phyloP scores from a whole-genome alignment of 768 basidiomycete species.

The Agrocybe pediades region DNA sequence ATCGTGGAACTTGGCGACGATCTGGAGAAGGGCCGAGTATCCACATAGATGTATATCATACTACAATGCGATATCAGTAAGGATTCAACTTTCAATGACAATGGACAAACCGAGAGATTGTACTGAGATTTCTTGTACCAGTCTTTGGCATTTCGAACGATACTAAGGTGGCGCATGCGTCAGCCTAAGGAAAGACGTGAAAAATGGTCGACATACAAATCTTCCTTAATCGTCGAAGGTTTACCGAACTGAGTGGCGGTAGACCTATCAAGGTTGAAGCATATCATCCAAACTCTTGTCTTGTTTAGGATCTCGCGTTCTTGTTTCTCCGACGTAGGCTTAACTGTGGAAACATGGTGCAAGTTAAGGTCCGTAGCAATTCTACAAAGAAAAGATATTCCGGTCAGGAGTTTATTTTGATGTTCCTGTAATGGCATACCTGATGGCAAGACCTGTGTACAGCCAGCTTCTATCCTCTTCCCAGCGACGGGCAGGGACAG shows the following conservation, averaged over 20 bases:
- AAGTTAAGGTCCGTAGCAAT: constrained; percentile 91
- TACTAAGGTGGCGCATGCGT: constrained; percentile 31
- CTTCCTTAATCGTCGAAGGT: constrained; percentile 86
- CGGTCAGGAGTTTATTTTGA: background rate
- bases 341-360: constrained; percentile 62
- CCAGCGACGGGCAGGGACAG: constrained; percentile 80
- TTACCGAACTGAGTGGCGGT: constrained; percentile 90
- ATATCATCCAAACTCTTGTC: constrained; percentile 88
- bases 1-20: constrained; percentile 76
- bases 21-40: constrained; percentile 68
- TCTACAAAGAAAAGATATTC: constrained; percentile 30
- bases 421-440: constrained; percentile 36
- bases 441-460: constrained; percentile 84
- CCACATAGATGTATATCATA: constrained; percentile 78
- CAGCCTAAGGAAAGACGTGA: constrained; percentile 1
- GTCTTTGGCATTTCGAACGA: constrained; percentile 68
- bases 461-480: constrained; percentile 92
- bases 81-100: background rate
- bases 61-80: constrained; percentile 31
- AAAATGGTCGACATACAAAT: constrained; percentile 52
- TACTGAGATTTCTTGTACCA: constrained; percentile 77
- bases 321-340: constrained; percentile 71
- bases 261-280: constrained; percentile 87
- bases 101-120: constrained; percentile 48
- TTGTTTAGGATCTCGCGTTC: constrained; percentile 86